Percentiles rank a stretch among this genome's conserved stretches.
Conservation (phyloP, 2,329 filamentous ascomycete genomes). For the Lasiodiplodia sp. region DNA sequence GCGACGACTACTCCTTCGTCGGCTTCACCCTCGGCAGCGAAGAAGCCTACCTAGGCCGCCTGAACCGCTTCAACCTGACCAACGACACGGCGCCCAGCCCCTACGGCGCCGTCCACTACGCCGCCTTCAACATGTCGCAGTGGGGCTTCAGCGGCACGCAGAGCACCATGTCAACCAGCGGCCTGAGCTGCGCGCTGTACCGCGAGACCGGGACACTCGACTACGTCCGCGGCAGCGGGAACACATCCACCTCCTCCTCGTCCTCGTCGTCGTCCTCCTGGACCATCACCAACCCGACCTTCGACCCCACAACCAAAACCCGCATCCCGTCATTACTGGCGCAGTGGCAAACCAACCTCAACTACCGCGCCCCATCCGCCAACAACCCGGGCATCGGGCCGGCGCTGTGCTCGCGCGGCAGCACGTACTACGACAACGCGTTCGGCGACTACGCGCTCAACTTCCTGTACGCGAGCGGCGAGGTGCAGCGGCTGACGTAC, state of each 20-base stretch:
- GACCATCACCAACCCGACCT: not conserved
- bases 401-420: slow-evolving; percentile 6
- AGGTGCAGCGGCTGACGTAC: slow-evolving; percentile 33
- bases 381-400: slow-evolving; percentile 11
- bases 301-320: not conserved
- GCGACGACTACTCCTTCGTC: not conserved
- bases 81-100: not conserved
- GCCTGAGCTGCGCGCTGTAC: slow-evolving; percentile 3
- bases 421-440: not conserved
- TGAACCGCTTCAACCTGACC: not conserved
- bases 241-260: not conserved
- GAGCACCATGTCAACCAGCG: slow-evolving; percentile 1
- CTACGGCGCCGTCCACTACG: not conserved
- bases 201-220: slow-evolving; percentile 1
- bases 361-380: not conserved
- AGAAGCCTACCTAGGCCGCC: not conserved
- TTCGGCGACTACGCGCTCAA: slow-evolving; percentile 29
- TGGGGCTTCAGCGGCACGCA: not conserved
- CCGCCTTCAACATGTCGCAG: not conserved
- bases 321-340: not conserved
- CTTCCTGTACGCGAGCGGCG: slow-evolving; percentile 33
- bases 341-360: slow-evolving; percentile 9
- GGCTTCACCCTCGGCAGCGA: not conserved
- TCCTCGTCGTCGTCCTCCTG: not conserved
- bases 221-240: not conserved